These are phyloP conservation scores for Cruciata laevipes DNA, from an alignment of 257 asterid species.

Conservation along the genomic window DNA sequence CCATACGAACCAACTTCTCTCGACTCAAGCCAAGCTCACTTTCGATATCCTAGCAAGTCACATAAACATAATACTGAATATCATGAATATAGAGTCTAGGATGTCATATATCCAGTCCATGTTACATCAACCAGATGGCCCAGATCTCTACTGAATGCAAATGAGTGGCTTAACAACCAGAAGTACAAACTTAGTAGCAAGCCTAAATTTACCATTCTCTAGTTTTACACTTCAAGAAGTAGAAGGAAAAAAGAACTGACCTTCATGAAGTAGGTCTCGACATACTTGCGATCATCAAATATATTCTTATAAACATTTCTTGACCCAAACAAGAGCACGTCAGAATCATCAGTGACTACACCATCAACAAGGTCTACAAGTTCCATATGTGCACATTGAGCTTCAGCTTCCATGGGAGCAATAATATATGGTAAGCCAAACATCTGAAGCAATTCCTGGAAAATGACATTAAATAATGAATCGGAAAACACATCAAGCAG, in stretches of 20 bases:
- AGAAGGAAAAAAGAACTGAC: constrained; percentile 22
- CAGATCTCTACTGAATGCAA: neutral
- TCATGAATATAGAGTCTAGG: neutral
- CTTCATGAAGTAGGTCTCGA: constrained; percentile 94
- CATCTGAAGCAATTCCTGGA: constrained; percentile 95
- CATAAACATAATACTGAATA: constrained; percentile 16
- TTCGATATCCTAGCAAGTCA: constrained; percentile 62
- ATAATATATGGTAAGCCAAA: constrained; percentile 92
- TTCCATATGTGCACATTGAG: constrained; percentile 95
- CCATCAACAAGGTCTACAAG: constrained; percentile 84
- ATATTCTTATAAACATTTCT: constrained; percentile 84
- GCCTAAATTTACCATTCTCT: neutral
- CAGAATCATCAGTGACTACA: constrained; percentile 94
- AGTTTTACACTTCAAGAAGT: neutral
- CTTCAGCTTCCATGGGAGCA: constrained; percentile 99
- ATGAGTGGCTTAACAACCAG: neutral
- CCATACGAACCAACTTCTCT: constrained; percentile 76
- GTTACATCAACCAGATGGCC: neutral
- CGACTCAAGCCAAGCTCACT: constrained; percentile 83
- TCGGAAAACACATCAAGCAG: neutral
- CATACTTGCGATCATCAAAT: constrained; percentile 94
- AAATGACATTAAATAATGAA: neutral
- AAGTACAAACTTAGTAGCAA: neutral
- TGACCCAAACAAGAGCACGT: constrained; percentile 88
- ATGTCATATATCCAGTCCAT: neutral